A percentile compares a stretch with the other conserved stretches of the same genome.
Evolutionary conservation across 257 asterid genomes (phyloP).

Genomic region (Solanum virginianum): DNA sequence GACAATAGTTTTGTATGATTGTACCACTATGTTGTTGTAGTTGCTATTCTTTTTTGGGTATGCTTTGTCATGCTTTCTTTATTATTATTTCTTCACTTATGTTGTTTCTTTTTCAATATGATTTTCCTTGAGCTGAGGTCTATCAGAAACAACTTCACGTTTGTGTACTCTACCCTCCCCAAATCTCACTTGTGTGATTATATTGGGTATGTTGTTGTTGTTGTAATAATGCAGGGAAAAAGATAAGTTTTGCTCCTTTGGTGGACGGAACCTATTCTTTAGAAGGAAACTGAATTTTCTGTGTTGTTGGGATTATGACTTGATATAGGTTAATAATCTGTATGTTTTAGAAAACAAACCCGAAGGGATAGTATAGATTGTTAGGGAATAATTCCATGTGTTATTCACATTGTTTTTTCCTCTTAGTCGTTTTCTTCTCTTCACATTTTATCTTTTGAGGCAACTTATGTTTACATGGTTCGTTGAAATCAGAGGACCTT

Average conservation of each 20-base stretch:
- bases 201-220: background rate
- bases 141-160: background rate
- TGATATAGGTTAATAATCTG: background rate
- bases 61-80: background rate
- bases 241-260: background rate
- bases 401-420: background rate
- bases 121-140: background rate
- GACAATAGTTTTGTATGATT: background rate
- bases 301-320: background rate
- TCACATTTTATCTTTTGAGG: background rate
- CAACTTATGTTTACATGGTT: background rate
- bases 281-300: background rate
- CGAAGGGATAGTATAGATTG: background rate
- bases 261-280: background rate
- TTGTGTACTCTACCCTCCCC: background rate
- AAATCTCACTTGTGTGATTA: background rate
- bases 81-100: background rate
- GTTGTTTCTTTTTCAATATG: background rate
- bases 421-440: background rate
- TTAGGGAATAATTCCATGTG: background rate
- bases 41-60: background rate
- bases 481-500: background rate
- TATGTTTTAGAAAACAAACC: background rate
- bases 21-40: background rate
- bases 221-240: background rate